phyloP scores from a whole-genome alignment of 129 eudicot species.

The Chrysanthemum lavandulifolium region DNA sequence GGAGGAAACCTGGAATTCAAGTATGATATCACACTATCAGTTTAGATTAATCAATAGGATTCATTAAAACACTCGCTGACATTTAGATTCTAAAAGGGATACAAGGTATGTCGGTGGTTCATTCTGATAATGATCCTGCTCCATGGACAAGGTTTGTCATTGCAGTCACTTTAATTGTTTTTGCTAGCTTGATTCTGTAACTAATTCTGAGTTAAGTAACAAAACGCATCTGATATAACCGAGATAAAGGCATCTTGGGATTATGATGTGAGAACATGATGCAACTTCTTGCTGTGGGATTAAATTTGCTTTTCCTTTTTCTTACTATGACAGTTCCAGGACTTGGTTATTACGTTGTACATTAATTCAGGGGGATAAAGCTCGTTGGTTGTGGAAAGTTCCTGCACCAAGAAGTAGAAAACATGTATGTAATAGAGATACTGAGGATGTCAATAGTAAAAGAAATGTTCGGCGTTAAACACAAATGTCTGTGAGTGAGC shows the following conservation, averaged over 20 bases:
- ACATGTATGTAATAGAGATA: background rate
- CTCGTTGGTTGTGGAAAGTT: background rate
- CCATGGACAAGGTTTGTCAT: constrained; percentile 77
- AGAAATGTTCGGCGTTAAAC: background rate
- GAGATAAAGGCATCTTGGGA: constrained; percentile 60
- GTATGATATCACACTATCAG: constrained; percentile 23
- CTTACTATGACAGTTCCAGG: background rate
- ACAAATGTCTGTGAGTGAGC: background rate
- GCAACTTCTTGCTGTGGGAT: background rate
- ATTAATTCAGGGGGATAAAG: background rate
- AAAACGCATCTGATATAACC: constrained; percentile 44
- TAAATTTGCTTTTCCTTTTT: background rate
- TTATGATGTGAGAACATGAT: constrained; percentile 49
- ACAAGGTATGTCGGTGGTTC: constrained; percentile 70
- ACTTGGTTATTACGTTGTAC: background rate
- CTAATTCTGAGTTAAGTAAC: background rate
- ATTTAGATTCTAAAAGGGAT: constrained; percentile 34
- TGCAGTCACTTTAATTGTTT: too few species aligned
- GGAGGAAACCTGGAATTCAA: constrained; percentile 59
- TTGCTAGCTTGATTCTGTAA: too few species aligned
- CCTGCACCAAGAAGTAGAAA: background rate
- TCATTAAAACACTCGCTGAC: background rate
- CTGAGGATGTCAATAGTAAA: too few species aligned
- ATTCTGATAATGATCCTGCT: constrained; percentile 87
- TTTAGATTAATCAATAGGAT: background rate